Base-by-base conservation (phyloP, 2,329 filamentous ascomycete genomes). In the Penicillium sp. region DNA sequence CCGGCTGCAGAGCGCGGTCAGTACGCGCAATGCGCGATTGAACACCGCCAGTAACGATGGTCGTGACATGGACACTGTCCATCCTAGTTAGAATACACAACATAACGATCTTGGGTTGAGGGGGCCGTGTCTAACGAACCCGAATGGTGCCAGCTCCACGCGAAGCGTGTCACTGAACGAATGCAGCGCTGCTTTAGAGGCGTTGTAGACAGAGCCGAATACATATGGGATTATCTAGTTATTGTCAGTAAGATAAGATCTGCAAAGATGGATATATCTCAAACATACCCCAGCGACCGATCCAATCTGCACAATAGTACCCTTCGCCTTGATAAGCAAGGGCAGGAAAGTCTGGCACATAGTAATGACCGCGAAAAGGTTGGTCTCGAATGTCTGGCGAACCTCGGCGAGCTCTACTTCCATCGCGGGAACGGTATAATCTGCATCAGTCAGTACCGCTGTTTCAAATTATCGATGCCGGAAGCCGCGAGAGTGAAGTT, bases 1-100 rank as follows among this genome's bases (percentile, higher is more conserved):
- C 69, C 8, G 69, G 64, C 2, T 69, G 67, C 8, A 83, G 61
- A 4, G 64, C 62, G 24, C 78, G 71, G 13, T 77, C 63, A 5
- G 67, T 71, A n/a, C 79, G 72, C 3, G 77, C 75, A 56, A 83
- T 80, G 29, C 77, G 77, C 37, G 74, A 77, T 60, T 77, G 75
- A 29, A 83, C 80, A 9, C 80, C 80, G 9, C 81, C 81, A 1
- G 81, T 83, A 6, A 83, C 70, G 28, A 78, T 68, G 3, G 77
- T 75, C 49, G 73, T 75, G 32, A 81, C 74, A 34, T 73, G 69
- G 53, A 78, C 73, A 12, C 73, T 75, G 39, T 34, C 19, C 17
- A 21, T 19, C 10, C n/a, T 24, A 10, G 39, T 53, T 35, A 48
- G 37, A 21, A 40, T 37, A 15, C 9, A 26, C 6, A 8, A 17